These are phyloP conservation scores for Chaetomium olivaceum DNA, from an alignment of 2,329 filamentous ascomycete species.

Conservation along the genomic window DNA sequence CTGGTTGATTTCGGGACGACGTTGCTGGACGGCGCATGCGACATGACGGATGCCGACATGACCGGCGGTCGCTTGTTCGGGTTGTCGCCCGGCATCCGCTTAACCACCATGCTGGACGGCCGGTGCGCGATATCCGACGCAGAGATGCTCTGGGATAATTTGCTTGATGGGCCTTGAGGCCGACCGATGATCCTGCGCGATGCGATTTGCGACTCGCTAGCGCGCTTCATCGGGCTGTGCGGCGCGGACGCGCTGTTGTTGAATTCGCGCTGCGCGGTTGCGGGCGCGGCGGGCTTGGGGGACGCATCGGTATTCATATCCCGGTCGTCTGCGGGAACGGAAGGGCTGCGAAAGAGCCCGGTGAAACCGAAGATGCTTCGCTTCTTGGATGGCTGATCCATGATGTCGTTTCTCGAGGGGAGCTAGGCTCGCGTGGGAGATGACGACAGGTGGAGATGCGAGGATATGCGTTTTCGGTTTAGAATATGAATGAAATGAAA, in stretches of 20 bases:
- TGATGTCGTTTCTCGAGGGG: slow-evolving; percentile 23
- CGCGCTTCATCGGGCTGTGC: slow-evolving; percentile 40
- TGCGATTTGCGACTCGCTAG: slow-evolving; percentile 38
- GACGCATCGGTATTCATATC: slow-evolving; percentile 19
- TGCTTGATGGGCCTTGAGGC: slow-evolving; percentile 38
- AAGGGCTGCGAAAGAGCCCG: slow-evolving; percentile 29
- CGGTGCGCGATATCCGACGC: slow-evolving; percentile 30
- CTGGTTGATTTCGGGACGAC: slow-evolving; percentile 32
- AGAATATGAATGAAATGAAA: neutral
- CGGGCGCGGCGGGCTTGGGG: slow-evolving; percentile 18
- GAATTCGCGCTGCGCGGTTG: slow-evolving; percentile 28
- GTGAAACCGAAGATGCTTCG: slow-evolving; percentile 32
- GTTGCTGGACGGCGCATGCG: slow-evolving; percentile 20
- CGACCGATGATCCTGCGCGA: slow-evolving; percentile 41
- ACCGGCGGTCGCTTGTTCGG: slow-evolving; percentile 31
- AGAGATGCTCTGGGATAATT: slow-evolving; percentile 33
- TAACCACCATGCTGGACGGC: slow-evolving; percentile 18
- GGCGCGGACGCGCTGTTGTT: slow-evolving; percentile 34
- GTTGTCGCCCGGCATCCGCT: slow-evolving; percentile 36
- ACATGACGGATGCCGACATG: slow-evolving; percentile 24
- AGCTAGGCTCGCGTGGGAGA: slow-evolving; percentile 15
- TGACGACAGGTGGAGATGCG: neutral
- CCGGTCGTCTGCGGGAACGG: slow-evolving; percentile 23
- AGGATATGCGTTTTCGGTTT: slow-evolving; percentile 5
- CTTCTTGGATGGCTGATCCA: slow-evolving; percentile 34